Conservation (phyloP, 2,329 filamentous ascomycete species). For the Sphaerulina musiva region DNA sequence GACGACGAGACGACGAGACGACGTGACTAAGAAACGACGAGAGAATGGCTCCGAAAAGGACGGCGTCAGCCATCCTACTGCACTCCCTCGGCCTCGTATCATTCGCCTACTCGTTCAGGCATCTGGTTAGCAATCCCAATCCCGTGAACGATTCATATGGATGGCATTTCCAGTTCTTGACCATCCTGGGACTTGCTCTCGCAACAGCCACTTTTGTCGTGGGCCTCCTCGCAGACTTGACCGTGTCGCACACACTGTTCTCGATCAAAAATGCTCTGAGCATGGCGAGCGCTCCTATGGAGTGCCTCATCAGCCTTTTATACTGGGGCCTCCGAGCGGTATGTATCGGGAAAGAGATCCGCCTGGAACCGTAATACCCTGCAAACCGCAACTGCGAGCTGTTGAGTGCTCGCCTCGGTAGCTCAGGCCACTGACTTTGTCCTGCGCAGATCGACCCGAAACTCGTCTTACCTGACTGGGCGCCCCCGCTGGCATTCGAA, state of each 20-base stretch:
- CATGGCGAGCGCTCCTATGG: slow-evolving; percentile 60
- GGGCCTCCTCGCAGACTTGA: slow-evolving; percentile 60
- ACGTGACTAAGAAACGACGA: slow-evolving; percentile 61
- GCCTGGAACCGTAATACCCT: not conserved
- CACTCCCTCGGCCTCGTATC: slow-evolving; percentile 49
- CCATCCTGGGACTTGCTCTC: slow-evolving; percentile 62
- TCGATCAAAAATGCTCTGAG: slow-evolving; percentile 60
- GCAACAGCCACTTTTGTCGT: slow-evolving; percentile 55
- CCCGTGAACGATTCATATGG: slow-evolving; percentile 53
- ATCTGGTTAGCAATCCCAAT: slow-evolving; percentile 35
- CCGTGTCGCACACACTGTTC: slow-evolving; percentile 54
- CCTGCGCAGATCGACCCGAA: slow-evolving; percentile 40
- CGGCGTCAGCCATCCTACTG: slow-evolving; percentile 54
- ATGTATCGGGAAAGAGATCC: slow-evolving; percentile 22
- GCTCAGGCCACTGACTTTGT: not conserved
- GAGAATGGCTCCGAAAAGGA: slow-evolving; percentile 60
- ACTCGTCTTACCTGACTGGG: slow-evolving; percentile 46
- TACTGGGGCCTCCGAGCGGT: slow-evolving; percentile 64
- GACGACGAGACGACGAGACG: slow-evolving; percentile 30
- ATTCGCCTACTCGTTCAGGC: slow-evolving; percentile 42
- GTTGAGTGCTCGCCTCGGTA: too few species aligned
- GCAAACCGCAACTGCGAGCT: slow-evolving; percentile 12
- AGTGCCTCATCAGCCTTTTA: slow-evolving; percentile 62
- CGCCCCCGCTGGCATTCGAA: slow-evolving; percentile 38
- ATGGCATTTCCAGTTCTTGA: slow-evolving; percentile 66